Percentiles rank a stretch among this genome's conserved stretches.
Evolutionary conservation across 2,329 filamentous ascomycete genomes (phyloP).

Genomic region (Hirsutella minnesotensis): DNA sequence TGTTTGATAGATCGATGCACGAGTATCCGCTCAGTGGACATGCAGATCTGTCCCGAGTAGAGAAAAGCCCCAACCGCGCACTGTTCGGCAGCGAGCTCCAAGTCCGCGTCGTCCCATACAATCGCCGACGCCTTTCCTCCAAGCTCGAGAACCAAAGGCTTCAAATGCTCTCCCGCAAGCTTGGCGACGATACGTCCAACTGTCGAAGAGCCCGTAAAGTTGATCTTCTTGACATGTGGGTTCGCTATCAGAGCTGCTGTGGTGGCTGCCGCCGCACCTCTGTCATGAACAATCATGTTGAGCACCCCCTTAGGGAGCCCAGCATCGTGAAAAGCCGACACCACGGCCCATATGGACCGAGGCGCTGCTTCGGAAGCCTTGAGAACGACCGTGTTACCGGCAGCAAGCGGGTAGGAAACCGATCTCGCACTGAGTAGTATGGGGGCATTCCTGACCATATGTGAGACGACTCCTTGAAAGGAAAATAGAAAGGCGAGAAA

Average conservation of each 20-base stretch:
- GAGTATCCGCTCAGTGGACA: slow-evolving; percentile 67
- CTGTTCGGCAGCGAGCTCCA: slow-evolving; percentile 56
- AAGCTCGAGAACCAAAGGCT: slow-evolving; percentile 70
- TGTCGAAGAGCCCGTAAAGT: slow-evolving; percentile 69
- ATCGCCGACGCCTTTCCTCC: slow-evolving; percentile 75
- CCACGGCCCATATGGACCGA: slow-evolving; percentile 50
- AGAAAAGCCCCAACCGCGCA: slow-evolving; percentile 62
- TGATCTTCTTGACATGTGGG: slow-evolving; percentile 62
- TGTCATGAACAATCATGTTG: slow-evolving; percentile 57
- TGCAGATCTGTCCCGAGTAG: slow-evolving; percentile 72
- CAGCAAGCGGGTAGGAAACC: slow-evolving; percentile 56
- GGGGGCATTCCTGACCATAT: slow-evolving; percentile 39
- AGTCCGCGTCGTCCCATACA: slow-evolving; percentile 67
- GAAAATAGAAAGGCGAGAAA: not conserved
- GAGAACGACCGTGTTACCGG: slow-evolving; percentile 64
- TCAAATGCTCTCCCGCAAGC: slow-evolving; percentile 60
- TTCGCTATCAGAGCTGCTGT: slow-evolving; percentile 58
- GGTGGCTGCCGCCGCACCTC: slow-evolving; percentile 53
- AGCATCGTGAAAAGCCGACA: slow-evolving; percentile 55
- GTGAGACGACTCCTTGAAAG: not conserved
- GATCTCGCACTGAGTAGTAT: slow-evolving; percentile 41
- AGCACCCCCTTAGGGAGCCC: slow-evolving; percentile 65
- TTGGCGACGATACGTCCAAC: slow-evolving; percentile 64
- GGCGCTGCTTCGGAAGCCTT: slow-evolving; percentile 62
- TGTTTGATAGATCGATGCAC: slow-evolving; percentile 36